Evolutionary conservation across 192 early-diverging fungal genomes (phyloP).

Genomic region (Helicostylum pulchrum): DNA sequence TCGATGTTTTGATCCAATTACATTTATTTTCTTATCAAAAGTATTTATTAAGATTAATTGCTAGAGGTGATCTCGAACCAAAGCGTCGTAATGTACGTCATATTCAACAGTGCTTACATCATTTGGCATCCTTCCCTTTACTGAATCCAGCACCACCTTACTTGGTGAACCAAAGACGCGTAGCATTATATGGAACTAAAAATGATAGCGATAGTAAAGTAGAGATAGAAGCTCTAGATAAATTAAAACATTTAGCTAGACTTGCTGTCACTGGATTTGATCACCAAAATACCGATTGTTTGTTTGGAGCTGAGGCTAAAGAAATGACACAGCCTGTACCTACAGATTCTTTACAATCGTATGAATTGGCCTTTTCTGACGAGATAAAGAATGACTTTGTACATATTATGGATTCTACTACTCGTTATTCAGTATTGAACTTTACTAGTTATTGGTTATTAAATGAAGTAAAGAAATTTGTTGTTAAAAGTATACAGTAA

Average conservation of each 20-base stretch:
- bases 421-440: slow-evolving; percentile 44
- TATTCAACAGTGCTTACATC: slow-evolving; percentile 41
- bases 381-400: slow-evolving; percentile 30
- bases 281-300: background rate
- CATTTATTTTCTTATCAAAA: slow-evolving; percentile 56
- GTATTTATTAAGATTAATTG: slow-evolving; percentile 55
- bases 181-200: slow-evolving; percentile 25
- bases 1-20: slow-evolving; percentile 50
- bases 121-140: slow-evolving; percentile 47
- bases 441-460: slow-evolving; percentile 49
- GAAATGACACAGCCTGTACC: slow-evolving; percentile 41
- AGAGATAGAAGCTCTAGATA: slow-evolving; percentile 11
- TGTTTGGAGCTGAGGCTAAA: slow-evolving; percentile 26
- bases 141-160: slow-evolving; percentile 29
- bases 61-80: slow-evolving; percentile 48
- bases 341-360: slow-evolving; percentile 34
- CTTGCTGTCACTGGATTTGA: slow-evolving; percentile 20
- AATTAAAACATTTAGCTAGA: slow-evolving; percentile 20
- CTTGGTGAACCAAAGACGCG: slow-evolving; percentile 50
- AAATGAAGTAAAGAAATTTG: slow-evolving; percentile 42
- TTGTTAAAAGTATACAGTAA: slow-evolving; percentile 46
- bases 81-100: slow-evolving; percentile 32
- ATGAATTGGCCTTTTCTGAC: slow-evolving; percentile 31
- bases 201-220: slow-evolving; percentile 10
- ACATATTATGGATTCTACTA: slow-evolving; percentile 38